Evolutionary conservation across 106 monocot species (phyloP), one percentile per base, ranked within the genome.

Genomic region (Posidonia australis): DNA sequence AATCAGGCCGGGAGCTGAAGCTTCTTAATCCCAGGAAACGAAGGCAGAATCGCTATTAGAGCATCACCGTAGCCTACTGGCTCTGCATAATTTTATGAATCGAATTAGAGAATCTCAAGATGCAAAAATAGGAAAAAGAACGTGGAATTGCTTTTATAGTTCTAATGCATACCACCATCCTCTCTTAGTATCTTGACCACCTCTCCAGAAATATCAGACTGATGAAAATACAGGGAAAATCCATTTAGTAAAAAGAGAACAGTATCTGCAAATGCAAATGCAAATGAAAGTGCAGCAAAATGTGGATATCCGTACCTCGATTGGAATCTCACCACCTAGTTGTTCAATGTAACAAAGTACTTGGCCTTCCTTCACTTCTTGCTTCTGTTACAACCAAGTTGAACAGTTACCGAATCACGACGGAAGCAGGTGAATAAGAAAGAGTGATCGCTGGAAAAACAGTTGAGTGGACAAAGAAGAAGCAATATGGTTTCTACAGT

Each of bases 131-230:
- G 1, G 10, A 14, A 17, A 53, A 52, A 32, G 21, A 51, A 24
- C 20, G 21, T 58, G 24, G 23, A 41, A 32, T 46, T 46, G 44
- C 22, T 13, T 46, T 64, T 46, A 36, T 36, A 7, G 36, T 36
- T 36, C 36, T 36, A 29, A 0, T 64, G 21, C 70, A 61, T 18
- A 79, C 84, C 84, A 22, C 81, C 88, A 75, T 88, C 84, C 30
- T 68, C 42, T 77, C 79, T 77, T 36, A 88, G 58, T 64, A 88
- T 88, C 81, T 84, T 81, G 58, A 88, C 71, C 27, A 88, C 77
- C 76, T 88, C 88, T 44, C 88, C 88, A 19, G 88, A 79, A 52
- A 84, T 81, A 65, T 88, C 84, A 51, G 88, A 84, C 88, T 88
- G 77, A 53, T 75, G 77, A 9, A 22, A 25, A 64, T 20, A 55